A percentile compares a stretch with the other conserved stretches of the same genome.
phyloP scores from a whole-genome alignment of 192 early-diverging fungal species.

The Pilaira anomala region DNA sequence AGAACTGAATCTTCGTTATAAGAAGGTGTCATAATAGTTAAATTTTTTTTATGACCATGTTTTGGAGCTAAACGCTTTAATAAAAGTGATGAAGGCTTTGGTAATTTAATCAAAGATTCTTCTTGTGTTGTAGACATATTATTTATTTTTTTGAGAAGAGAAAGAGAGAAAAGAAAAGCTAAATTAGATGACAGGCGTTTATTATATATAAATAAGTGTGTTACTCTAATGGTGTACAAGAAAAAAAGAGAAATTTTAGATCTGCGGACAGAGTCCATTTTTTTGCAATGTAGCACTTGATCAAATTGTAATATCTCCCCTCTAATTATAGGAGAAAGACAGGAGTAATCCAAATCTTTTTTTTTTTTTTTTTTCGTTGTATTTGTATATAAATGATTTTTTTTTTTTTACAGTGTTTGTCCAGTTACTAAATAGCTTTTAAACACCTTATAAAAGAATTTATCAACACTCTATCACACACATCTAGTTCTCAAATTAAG shows the following conservation, averaged over 20 bases:
- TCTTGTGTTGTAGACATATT: neutral
- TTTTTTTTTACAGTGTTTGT: no score
- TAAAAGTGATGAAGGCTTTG: constrained; percentile 23
- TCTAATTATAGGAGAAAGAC: no score
- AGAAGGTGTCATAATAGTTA: constrained; percentile 47
- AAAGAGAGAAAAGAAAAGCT: neutral
- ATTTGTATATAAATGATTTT: no score
- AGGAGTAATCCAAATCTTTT: no score
- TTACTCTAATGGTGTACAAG: constrained; percentile 9
- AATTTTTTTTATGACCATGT: constrained; percentile 39
- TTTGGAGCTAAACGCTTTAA: constrained; percentile 36
- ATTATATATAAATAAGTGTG: constrained; percentile 1
- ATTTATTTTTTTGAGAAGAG: neutral
- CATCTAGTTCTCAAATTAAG: no score
- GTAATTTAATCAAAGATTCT: neutral
- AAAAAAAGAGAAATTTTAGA: constrained; percentile 6
- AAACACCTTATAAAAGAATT: no score
- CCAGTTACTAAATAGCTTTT: no score
- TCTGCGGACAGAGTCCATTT: neutral
- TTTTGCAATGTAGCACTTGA: constrained; percentile 13
- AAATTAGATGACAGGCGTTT: constrained; percentile 7
- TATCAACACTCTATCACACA: no score
- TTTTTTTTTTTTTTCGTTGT: no score
- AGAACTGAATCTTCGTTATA: constrained; percentile 33
- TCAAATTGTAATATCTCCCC: constrained; percentile 4